Evolutionary conservation across 148 eudicot species (phyloP), one percentile per base, ranked within the genome.

Genomic region (Spergularia bocconei): DNA sequence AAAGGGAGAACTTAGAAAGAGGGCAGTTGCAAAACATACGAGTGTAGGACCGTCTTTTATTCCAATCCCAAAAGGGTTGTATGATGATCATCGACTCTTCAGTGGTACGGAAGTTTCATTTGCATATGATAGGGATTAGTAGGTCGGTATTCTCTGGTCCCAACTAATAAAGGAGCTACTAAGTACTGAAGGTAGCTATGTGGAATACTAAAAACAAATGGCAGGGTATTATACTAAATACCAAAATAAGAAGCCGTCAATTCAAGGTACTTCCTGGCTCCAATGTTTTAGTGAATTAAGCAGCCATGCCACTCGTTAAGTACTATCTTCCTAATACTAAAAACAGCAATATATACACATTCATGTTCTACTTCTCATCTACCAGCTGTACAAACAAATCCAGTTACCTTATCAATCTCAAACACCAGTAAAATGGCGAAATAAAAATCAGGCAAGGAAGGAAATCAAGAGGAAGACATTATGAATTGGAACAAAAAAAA

Each of bases 51-150:
- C 48, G 48, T 9, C 56, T 47, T 48, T 55, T 55, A 6, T 67
- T 47, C 54, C 56, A 48, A 17, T 15, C 29, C 16, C 71, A 68
- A 19, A 29, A 48, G 29, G 20, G 12, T 68, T 19, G 2, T 44
- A 8, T 1, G 19, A 6, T 39, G 11, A 19, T 41, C 21, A 44
- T n/a, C 25, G 6, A 68, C 68, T 39, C 71, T 68, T 68, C 56
- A 50, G 25, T 68, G 21, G 33, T 68, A 68, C 56, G 38, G 71
- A 68, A 68, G 56, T 29, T 11, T 50, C 29, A 23, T 68, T 68
- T 20, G 44, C 54, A 12, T 21, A 48, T 68, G n/a, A 68, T 20
- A 68, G 66, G 66, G 41, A 48, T 17, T 20, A 14, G 71, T 69
- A 12, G 57, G 71, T 48, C 19, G 33, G 11, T 5, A 23, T 69